These are phyloP conservation scores for Volutella citrinella DNA, from an alignment of 2,329 filamentous ascomycete genomes.

Conservation along the genomic window DNA sequence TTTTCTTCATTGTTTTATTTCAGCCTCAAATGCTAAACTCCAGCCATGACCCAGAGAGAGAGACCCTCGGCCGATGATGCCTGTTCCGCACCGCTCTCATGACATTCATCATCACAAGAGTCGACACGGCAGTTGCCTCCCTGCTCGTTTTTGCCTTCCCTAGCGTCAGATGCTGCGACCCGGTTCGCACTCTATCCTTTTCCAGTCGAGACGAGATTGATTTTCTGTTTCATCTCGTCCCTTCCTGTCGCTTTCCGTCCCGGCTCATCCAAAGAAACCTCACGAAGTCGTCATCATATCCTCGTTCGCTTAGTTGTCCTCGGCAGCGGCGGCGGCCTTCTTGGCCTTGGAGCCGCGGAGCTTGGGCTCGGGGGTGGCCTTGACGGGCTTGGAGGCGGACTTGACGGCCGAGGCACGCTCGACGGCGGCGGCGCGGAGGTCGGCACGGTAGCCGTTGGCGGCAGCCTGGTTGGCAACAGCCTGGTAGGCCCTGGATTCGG, in stretches of 20 bases:
- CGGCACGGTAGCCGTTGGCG: constrained; percentile 80
- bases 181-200: too few relatives aligned
- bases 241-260: too few relatives aligned
- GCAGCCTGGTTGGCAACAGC: constrained; percentile 77
- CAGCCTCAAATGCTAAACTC: too few relatives aligned
- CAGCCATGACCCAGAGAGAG: too few relatives aligned
- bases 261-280: too few relatives aligned
- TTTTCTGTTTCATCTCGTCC: too few relatives aligned
- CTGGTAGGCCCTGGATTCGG: constrained; percentile 72
- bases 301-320: constrained; percentile 29
- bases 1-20: too few relatives aligned
- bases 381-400: constrained; percentile 73
- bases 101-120: background rate
- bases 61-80: too few relatives aligned
- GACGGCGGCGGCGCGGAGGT: constrained; percentile 75
- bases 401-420: constrained; percentile 84
- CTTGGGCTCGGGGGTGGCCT: constrained; percentile 72
- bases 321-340: constrained; percentile 58
- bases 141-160: background rate
- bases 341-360: constrained; percentile 75
- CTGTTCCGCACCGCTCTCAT: too few relatives aligned
- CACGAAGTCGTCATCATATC: too few relatives aligned
- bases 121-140: background rate
- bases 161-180: too few relatives aligned
- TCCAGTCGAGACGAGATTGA: too few relatives aligned